Conservation (phyloP, 176 grass and related monocot species). For the Melocanna baccifera region DNA sequence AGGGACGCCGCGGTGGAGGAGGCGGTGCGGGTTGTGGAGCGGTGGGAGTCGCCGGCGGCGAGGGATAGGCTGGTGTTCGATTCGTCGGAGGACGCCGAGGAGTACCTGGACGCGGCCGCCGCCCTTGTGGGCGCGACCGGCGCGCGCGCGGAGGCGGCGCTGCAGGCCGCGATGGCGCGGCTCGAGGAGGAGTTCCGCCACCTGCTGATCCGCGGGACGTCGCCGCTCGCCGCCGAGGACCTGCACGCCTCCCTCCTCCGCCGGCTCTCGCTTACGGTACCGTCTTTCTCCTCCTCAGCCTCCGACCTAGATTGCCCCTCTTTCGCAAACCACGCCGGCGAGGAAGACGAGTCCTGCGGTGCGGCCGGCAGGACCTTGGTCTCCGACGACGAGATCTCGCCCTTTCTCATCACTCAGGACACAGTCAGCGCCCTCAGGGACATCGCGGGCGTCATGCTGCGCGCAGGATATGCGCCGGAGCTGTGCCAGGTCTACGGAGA, state of each 20-base stretch:
- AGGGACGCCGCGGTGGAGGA: constrained; percentile 23
- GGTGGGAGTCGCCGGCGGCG: constrained; percentile 27
- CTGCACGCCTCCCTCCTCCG: constrained; percentile 63
- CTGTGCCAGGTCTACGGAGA: constrained; percentile 81
- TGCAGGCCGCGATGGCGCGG: constrained; percentile 73
- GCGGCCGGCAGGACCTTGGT: constrained; percentile 28
- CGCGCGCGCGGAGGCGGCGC: constrained; percentile 46
- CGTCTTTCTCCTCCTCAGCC: constrained; percentile 32
- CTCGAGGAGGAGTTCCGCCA: constrained; percentile 88
- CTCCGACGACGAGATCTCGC: constrained; percentile 62
- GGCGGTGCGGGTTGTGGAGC: constrained; percentile 17
- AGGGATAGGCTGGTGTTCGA: constrained; percentile 54
- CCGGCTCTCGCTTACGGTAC: constrained; percentile 58
- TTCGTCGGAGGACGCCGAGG: constrained; percentile 38
- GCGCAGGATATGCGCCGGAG: constrained; percentile 61
- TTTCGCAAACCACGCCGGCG: constrained; percentile 27
- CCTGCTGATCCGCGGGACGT: constrained; percentile 55
- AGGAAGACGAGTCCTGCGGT: not conserved
- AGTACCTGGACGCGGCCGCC: constrained; percentile 64
- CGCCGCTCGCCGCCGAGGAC: constrained; percentile 38
- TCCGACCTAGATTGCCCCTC: constrained; percentile 55
- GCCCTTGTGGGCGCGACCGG: constrained; percentile 27
- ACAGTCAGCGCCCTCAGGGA: constrained; percentile 48
- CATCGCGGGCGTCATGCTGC: constrained; percentile 78
- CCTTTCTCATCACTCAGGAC: constrained; percentile 56